phyloP scores from a whole-genome alignment of 192 early-diverging fungal species.

The Helicostylum pulchrum region DNA sequence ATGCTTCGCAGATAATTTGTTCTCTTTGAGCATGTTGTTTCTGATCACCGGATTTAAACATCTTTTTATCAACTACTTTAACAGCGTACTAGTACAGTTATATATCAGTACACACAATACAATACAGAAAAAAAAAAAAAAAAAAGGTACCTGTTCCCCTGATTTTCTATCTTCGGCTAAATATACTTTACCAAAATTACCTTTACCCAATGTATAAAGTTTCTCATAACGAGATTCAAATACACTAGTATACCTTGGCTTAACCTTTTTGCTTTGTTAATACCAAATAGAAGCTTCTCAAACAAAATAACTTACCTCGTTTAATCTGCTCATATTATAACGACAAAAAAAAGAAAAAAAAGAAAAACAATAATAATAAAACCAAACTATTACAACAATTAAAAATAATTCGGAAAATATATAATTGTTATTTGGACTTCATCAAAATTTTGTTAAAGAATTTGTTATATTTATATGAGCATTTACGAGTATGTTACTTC shows the following conservation, averaged over 20 bases:
- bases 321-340: conserved; percentile 6
- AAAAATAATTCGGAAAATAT: too few relatives aligned
- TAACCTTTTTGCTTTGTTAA: conserved; percentile 5
- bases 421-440: too few relatives aligned
- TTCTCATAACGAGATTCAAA: conserved; percentile 18
- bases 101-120: not conserved
- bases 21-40: conserved; percentile 47
- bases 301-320: not conserved
- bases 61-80: conserved; percentile 55
- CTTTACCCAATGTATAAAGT: conserved; percentile 47
- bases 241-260: not conserved
- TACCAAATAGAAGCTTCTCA: not conserved
- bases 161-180: conserved; percentile 48
- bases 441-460: conserved; percentile 11
- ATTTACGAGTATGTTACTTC: not conserved
- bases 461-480: not conserved
- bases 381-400: not conserved
- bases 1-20: conserved; percentile 42
- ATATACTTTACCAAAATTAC: conserved; percentile 62
- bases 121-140: not conserved
- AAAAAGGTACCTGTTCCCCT: conserved; percentile 37
- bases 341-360: not conserved
- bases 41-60: conserved; percentile 54
- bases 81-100: conserved; percentile 47
- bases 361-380: not conserved